These are phyloP conservation scores for Austroboletus sp. DNA, from an alignment of 1,284 basidiomycete species.

Conservation along the genomic window DNA sequence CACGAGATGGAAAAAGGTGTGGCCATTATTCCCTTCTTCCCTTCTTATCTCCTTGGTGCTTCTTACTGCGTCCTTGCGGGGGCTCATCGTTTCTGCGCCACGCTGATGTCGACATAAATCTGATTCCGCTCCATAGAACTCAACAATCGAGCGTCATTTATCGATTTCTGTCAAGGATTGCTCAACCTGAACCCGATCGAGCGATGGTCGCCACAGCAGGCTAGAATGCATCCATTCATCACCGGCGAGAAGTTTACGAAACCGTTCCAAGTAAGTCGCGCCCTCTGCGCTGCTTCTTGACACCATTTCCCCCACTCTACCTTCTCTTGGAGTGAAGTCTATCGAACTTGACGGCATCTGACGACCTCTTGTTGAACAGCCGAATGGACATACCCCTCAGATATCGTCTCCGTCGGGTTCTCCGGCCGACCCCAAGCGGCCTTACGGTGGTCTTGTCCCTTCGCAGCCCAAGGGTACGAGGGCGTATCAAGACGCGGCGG, in stretches of 20 bases:
- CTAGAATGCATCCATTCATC: constrained; percentile 93
- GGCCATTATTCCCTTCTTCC: constrained; percentile 1
- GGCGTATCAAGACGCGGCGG: constrained; percentile 85
- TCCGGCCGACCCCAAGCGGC: constrained; percentile 68
- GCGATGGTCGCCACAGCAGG: constrained; percentile 96
- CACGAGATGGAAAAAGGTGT: constrained; percentile 90
- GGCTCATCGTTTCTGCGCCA: neutral
- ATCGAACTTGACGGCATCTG: constrained; percentile 10
- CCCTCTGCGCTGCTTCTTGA: neutral
- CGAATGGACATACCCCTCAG: constrained; percentile 40
- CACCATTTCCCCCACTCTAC: neutral
- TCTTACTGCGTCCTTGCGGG: neutral
- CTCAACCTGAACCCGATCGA: constrained; percentile 91
- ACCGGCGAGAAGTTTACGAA: constrained; percentile 92
- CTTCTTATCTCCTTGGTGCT: constrained; percentile 6
- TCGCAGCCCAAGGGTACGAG: constrained; percentile 72
- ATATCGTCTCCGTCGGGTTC: constrained; percentile 32
- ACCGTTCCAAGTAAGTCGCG: constrained; percentile 69
- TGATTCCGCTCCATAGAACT: constrained; percentile 57
- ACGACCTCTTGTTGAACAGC: constrained; percentile 34
- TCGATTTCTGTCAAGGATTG: constrained; percentile 94
- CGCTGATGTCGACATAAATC: constrained; percentile 14
- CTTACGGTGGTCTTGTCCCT: constrained; percentile 89
- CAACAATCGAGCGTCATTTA: constrained; percentile 88
- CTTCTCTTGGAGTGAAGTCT: neutral